phyloP scores from a whole-genome alignment of 306 rosid genomes.

The Myrica gale region DNA sequence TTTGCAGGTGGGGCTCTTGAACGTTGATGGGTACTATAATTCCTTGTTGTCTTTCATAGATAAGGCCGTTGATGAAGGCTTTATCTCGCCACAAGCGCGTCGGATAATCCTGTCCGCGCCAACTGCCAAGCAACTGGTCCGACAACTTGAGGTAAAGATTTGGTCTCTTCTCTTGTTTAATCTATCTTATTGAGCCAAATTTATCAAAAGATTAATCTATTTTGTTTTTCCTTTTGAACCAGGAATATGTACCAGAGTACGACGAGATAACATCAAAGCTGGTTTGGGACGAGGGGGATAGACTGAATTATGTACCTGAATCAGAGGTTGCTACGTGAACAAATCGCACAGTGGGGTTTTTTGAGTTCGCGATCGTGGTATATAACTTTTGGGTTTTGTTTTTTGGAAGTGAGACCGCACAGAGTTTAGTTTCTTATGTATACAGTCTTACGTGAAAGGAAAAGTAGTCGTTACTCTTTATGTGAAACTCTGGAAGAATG shows the following conservation, averaged over 20 bases:
- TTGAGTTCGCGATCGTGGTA: slow-evolving; percentile 45
- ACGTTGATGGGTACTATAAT: slow-evolving; percentile 96
- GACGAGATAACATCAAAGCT: slow-evolving; percentile 86
- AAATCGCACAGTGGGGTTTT: slow-evolving; percentile 19
- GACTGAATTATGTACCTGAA: slow-evolving; percentile 60
- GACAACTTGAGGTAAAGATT: slow-evolving; percentile 71
- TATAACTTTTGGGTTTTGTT: slow-evolving; percentile 32
- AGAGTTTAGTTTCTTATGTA: slow-evolving; percentile 1
- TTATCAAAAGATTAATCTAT: not conserved
- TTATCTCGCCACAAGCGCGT: slow-evolving; percentile 91
- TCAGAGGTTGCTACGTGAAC: slow-evolving; percentile 75
- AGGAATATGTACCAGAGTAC: slow-evolving; percentile 87
- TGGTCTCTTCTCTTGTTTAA: not conserved
- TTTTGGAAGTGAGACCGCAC: slow-evolving; percentile 10
- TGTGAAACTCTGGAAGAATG: too few species aligned
- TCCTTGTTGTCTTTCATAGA: slow-evolving; percentile 84
- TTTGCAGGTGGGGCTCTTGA: slow-evolving; percentile 91
- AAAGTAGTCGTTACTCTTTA: not conserved
- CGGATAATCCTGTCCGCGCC: slow-evolving; percentile 97
- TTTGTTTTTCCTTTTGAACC: slow-evolving; percentile 17
- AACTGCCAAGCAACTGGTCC: slow-evolving; percentile 78
- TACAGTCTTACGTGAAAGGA: slow-evolving; percentile 9
- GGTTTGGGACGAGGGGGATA: slow-evolving; percentile 87
- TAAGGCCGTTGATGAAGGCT: slow-evolving; percentile 99
- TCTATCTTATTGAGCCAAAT: too few species aligned